Evolutionary conservation across 768 basidiomycete species (phyloP).

Genomic region (Suillus occidentalis): DNA sequence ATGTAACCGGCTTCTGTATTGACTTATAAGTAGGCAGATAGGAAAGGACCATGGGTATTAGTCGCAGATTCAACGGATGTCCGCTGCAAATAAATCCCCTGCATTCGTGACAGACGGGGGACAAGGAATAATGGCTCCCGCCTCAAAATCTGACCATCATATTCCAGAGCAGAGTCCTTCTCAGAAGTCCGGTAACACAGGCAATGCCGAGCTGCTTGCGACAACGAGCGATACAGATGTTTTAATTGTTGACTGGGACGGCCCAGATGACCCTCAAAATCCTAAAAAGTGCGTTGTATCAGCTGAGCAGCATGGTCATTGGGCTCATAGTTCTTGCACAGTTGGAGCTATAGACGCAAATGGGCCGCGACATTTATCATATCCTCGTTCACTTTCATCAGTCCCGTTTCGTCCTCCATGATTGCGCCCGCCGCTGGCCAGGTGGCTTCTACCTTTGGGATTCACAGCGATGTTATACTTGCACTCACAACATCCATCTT

Average conservation of each 20-base stretch:
- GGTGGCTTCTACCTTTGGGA: conserved; percentile 52
- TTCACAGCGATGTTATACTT: conserved; percentile 47
- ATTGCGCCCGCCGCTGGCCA: conserved; percentile 61
- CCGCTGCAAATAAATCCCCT: background rate
- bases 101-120: no score
- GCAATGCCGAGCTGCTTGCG: background rate
- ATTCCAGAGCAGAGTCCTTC: background rate
- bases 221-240: background rate
- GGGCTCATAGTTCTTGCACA: conserved; percentile 17
- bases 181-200: background rate
- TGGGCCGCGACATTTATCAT: conserved; percentile 68
- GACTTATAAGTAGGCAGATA: background rate
- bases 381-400: conserved; percentile 67
- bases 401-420: conserved; percentile 72
- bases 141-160: background rate
- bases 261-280: background rate
- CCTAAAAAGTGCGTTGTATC: background rate
- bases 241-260: background rate
- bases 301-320: background rate
- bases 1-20: background rate
- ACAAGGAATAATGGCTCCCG: background rate
- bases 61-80: background rate
- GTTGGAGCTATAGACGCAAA: conserved; percentile 59
- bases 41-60: background rate
- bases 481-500: conserved; percentile 64